Conservation (phyloP, 306 rosid genomes). For the Crotalaria pallida region DNA sequence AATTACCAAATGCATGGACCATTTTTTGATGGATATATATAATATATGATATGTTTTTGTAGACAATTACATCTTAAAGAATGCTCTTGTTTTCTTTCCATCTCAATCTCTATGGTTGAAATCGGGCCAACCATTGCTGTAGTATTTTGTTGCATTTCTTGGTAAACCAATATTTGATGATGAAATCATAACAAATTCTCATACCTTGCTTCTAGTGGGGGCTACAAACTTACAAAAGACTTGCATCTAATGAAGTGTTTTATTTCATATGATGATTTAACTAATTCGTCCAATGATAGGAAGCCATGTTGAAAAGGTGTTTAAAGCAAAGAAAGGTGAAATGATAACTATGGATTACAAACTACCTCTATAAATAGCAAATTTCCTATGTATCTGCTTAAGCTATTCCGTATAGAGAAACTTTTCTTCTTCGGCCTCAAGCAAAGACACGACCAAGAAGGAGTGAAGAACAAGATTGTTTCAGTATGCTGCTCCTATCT, state of each 20-base stretch:
- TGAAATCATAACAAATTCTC: slow-evolving; percentile 13
- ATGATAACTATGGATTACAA: slow-evolving; percentile 25
- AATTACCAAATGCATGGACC: slow-evolving; percentile 28
- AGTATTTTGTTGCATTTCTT: too few relatives aligned
- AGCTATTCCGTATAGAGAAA: slow-evolving; percentile 9
- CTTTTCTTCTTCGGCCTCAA: slow-evolving; percentile 20
- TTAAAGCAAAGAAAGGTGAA: slow-evolving; percentile 4
- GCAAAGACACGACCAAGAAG: slow-evolving; percentile 13
- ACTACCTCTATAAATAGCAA: background rate
- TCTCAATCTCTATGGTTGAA: too few relatives aligned
- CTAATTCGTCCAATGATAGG: slow-evolving; percentile 33
- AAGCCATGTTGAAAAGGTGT: slow-evolving; percentile 27
- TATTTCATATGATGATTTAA: slow-evolving; percentile 6
- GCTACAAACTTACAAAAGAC: slow-evolving; percentile 43
- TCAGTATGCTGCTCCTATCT: background rate
- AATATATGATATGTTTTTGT: too few relatives aligned
- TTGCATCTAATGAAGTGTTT: slow-evolving; percentile 14
- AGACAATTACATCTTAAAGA: too few relatives aligned
- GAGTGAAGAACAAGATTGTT: slow-evolving; percentile 27
- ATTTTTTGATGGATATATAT: slow-evolving; percentile 22
- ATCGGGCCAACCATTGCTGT: too few relatives aligned
- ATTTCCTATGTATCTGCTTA: background rate
- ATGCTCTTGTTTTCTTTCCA: too few relatives aligned
- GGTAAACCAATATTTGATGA: background rate
- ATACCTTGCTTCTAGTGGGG: slow-evolving; percentile 37